Base-by-base conservation (phyloP, 1,139 yeast genomes). In the Candida pseudocylindracea region DNA sequence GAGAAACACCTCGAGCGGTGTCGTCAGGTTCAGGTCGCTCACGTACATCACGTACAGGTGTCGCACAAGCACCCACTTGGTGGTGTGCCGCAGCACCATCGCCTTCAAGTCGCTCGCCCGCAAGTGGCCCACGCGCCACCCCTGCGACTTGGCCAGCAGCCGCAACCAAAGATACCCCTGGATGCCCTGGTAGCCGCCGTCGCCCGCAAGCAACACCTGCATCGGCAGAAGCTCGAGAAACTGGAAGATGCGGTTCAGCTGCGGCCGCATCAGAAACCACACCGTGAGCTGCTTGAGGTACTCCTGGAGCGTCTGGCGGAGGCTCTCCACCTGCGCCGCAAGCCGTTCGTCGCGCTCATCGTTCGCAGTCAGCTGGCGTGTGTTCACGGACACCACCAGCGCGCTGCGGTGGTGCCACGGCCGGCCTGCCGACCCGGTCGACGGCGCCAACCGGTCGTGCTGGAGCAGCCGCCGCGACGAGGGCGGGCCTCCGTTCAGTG, bases 111-210 rank as follows among this genome's bases (percentile, higher is more conserved):
- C 95, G 40, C 71, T 69, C 8, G 81, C 72, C 39, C 67, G 71
- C 53, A 81, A 71, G 47, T 85, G 95, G 6, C 92, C 80, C 10
- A 85, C 94, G 45, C 93, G 63, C 98, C 98, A 88, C 2, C 96
- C 96, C 49, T 80, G 93, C 1, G 83, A 63, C 38, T 69, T 70
- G 1, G 96, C 88, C 1, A 83, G 68, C 1, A 94, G 75, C 13
- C 85, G 70, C 31, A 83, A 66, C 38, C 78, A 70, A 36, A 88
- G 54, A 34, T 70, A 67, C 4, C 98, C 98, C 51, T 88, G 95
- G 44, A 85, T 88, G 2, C 98, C 93, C 36, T 67, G 71, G 44
- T 62, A 76, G 0, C 83, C 78, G 20, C 70, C 67, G 48, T 88
- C 96, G 40, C 81, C 75, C 35, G 91, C 75, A 31, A 88, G 57